Conservation (phyloP, 2,329 filamentous ascomycete species). For the Arachnomyces sp. region DNA sequence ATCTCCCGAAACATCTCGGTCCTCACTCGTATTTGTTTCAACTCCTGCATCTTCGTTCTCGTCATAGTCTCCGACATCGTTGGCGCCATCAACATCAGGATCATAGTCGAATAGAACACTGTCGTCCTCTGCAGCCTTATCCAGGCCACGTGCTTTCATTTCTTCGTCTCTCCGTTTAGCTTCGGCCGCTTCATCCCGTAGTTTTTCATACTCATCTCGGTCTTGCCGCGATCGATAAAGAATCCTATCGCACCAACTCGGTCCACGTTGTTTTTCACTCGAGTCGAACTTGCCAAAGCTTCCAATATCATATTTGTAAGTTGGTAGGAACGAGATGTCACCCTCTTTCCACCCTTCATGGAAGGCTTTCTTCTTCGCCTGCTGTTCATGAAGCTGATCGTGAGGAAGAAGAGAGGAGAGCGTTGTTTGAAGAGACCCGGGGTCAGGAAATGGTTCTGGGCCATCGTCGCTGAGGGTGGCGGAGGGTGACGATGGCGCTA, state of each 20-base stretch:
- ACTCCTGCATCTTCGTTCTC: slow-evolving; percentile 47
- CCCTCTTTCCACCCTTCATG: slow-evolving; percentile 91
- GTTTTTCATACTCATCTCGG: slow-evolving; percentile 57
- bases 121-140: slow-evolving; percentile 66
- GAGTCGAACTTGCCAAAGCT: slow-evolving; percentile 88
- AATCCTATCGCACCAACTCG: slow-evolving; percentile 96
- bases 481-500: slow-evolving; percentile 10
- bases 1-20: slow-evolving; percentile 34
- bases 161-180: slow-evolving; percentile 70
- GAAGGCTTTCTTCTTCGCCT: slow-evolving; percentile 70
- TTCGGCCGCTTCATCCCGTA: slow-evolving; percentile 56
- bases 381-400: slow-evolving; percentile 73
- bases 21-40: slow-evolving; percentile 20
- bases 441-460: slow-evolving; percentile 65
- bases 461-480: slow-evolving; percentile 48
- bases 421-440: slow-evolving; percentile 79
- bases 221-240: slow-evolving; percentile 72
- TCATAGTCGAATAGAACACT: slow-evolving; percentile 85
- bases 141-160: slow-evolving; percentile 73
- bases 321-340: slow-evolving; percentile 77
- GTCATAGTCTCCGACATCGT: slow-evolving; percentile 43
- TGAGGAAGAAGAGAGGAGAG: slow-evolving; percentile 80
- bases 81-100: slow-evolving; percentile 65
- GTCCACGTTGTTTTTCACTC: slow-evolving; percentile 85
- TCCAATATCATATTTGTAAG: slow-evolving; percentile 97